phyloP scores from a whole-genome alignment of 1,139 yeast genomes.

The Kodamaea derodonti region DNA sequence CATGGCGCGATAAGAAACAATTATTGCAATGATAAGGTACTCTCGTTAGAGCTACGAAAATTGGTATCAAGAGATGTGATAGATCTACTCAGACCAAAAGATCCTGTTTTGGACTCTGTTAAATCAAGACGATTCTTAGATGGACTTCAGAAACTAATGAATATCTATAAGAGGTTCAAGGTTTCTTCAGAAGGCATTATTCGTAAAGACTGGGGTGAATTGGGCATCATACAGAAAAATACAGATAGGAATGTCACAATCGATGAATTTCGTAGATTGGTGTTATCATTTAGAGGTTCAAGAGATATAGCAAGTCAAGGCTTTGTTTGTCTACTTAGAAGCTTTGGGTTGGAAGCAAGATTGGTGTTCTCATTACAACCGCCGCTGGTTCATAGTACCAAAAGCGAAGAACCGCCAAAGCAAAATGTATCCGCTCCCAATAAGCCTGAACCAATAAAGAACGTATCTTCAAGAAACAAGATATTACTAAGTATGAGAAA shows the following conservation, averaged over 20 bases:
- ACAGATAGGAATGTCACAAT: slow-evolving; percentile 25
- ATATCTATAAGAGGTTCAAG: slow-evolving; percentile 58
- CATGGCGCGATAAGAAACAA: slow-evolving; percentile 66
- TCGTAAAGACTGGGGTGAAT: slow-evolving; percentile 62
- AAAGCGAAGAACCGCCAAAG: not conserved
- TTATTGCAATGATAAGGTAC: slow-evolving; percentile 62
- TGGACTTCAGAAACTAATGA: slow-evolving; percentile 63
- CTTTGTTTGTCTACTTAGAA: slow-evolving; percentile 69
- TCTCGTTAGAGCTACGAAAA: slow-evolving; percentile 38
- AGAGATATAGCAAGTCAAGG: slow-evolving; percentile 86
- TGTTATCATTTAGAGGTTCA: slow-evolving; percentile 57
- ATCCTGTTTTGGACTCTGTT: slow-evolving; percentile 30
- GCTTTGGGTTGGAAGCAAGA: slow-evolving; percentile 70
- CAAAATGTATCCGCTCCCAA: too few species aligned
- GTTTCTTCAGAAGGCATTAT: slow-evolving; percentile 42
- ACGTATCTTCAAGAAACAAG: not conserved
- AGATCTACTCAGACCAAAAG: slow-evolving; percentile 3
- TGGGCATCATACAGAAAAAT: slow-evolving; percentile 16
- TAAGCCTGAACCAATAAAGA: not conserved
- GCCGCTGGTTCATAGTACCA: slow-evolving; percentile 28
- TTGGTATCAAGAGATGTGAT: slow-evolving; percentile 36
- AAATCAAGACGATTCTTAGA: slow-evolving; percentile 73
- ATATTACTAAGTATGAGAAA: not conserved
- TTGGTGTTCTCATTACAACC: slow-evolving; percentile 83
- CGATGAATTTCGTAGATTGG: slow-evolving; percentile 35